These are phyloP conservation scores for Populus tomentosa DNA, from an alignment of 441 rosid species.

Conservation along the genomic window DNA sequence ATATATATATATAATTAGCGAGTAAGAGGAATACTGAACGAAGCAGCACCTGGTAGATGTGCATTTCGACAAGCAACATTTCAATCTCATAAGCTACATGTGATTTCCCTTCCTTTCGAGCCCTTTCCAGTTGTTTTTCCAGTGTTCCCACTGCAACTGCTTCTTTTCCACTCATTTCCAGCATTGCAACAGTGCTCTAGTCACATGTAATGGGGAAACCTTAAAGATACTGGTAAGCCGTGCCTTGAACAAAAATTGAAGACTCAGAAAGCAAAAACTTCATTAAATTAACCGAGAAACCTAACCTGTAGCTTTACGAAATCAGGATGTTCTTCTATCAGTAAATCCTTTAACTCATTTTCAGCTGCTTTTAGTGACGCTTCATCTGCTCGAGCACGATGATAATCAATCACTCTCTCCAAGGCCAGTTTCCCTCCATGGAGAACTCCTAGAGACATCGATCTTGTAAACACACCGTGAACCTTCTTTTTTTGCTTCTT, in stretches of 20 bases:
- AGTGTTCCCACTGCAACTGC: constrained; percentile 37
- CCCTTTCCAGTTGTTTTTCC: constrained; percentile 26
- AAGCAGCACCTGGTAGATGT: constrained; percentile 54
- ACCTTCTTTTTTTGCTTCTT: background rate
- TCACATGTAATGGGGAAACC: background rate
- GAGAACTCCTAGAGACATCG: constrained; percentile 45
- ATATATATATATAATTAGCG: background rate
- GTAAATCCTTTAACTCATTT: constrained; percentile 25
- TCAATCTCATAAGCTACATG: constrained; percentile 65
- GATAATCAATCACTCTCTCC: constrained; percentile 50
- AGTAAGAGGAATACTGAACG: background rate
- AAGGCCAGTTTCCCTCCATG: constrained; percentile 54
- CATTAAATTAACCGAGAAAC: background rate
- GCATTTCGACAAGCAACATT: constrained; percentile 63
- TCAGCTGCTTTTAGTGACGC: constrained; percentile 26
- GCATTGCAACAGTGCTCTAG: constrained; percentile 37
- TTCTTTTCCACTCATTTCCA: constrained; percentile 70
- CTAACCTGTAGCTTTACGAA: constrained; percentile 53
- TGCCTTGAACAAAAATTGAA: background rate
- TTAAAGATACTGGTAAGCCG: background rate
- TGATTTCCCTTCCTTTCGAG: constrained; percentile 17
- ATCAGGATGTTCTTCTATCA: constrained; percentile 27
- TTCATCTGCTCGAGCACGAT: constrained; percentile 30
- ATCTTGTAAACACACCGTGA: constrained; percentile 20
- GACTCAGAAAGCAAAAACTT: background rate